Evolutionary conservation across 768 basidiomycete genomes (phyloP).

Genomic region (Thelephora aurantiotincta): DNA sequence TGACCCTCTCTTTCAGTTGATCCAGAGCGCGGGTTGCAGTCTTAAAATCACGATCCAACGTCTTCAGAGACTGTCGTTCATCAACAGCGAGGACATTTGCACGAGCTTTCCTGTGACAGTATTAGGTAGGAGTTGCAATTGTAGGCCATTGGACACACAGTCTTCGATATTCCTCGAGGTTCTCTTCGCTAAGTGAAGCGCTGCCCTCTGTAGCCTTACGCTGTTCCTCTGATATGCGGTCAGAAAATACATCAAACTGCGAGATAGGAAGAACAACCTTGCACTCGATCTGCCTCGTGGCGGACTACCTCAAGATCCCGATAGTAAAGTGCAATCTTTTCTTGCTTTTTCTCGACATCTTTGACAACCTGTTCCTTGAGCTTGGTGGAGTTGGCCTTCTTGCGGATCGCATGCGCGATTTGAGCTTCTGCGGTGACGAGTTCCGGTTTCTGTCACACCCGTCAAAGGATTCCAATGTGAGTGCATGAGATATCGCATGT

Average conservation of each 20-base stretch:
- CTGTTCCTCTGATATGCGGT: slow-evolving; percentile 45
- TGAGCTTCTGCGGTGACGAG: slow-evolving; percentile 76
- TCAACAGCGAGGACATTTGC: slow-evolving; percentile 71
- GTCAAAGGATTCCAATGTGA: neutral
- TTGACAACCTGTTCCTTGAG: slow-evolving; percentile 49
- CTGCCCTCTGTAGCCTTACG: slow-evolving; percentile 59
- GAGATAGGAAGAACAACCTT: slow-evolving; percentile 31
- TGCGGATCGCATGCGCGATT: slow-evolving; percentile 73
- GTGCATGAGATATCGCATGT: slow-evolving; percentile 7
- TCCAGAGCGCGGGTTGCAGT: slow-evolving; percentile 46
- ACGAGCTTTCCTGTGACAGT: slow-evolving; percentile 47
- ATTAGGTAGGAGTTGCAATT: slow-evolving; percentile 8
- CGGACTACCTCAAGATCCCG: slow-evolving; percentile 55
- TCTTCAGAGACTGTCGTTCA: slow-evolving; percentile 79
- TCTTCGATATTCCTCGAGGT: slow-evolving; percentile 74
- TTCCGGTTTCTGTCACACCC: slow-evolving; percentile 58
- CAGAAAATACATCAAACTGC: slow-evolving; percentile 1
- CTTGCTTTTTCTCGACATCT: slow-evolving; percentile 36
- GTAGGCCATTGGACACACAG: slow-evolving; percentile 34
- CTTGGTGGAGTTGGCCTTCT: slow-evolving; percentile 54
- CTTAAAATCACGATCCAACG: slow-evolving; percentile 73
- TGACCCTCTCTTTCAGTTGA: slow-evolving; percentile 55
- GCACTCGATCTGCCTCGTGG: slow-evolving; percentile 60
- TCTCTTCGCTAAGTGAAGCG: slow-evolving; percentile 67
- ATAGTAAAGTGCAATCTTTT: slow-evolving; percentile 39